Conservation (phyloP, 2,329 filamentous ascomycete genomes). For the Aspergillus sp. region DNA sequence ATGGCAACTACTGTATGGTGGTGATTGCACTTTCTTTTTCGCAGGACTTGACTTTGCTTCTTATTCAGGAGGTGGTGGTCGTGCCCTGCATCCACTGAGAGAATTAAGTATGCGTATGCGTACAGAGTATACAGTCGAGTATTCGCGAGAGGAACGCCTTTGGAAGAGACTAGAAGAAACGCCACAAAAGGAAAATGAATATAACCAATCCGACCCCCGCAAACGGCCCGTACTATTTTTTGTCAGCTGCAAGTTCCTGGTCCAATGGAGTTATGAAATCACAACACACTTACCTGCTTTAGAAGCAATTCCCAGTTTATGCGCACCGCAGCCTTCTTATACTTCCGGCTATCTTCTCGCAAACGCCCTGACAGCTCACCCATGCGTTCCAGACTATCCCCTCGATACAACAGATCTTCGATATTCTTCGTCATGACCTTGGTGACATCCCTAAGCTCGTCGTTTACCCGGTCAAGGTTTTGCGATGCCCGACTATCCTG, state of each 20-base stretch:
- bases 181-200: constrained; percentile 80
- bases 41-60: too few relatives aligned
- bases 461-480: constrained; percentile 91
- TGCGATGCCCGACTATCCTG: constrained; percentile 82
- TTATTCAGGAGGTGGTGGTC: background rate
- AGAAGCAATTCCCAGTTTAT: constrained; percentile 97
- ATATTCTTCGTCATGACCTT: constrained; percentile 99
- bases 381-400: constrained; percentile 93
- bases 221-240: constrained; percentile 70
- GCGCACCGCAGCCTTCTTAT: constrained; percentile 79
- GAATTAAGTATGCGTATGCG: constrained; percentile 31
- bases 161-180: constrained; percentile 61
- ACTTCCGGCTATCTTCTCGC: constrained; percentile 89
- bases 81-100: constrained; percentile 25
- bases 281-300: constrained; percentile 58
- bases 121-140: constrained; percentile 26
- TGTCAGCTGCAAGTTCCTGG: constrained; percentile 13
- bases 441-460: constrained; percentile 94
- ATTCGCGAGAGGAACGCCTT: constrained; percentile 7
- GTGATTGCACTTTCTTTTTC: too few relatives aligned
- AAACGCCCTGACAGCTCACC: constrained; percentile 83
- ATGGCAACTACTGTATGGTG: too few relatives aligned
- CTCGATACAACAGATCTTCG: constrained; percentile 89
- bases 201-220: constrained; percentile 73
- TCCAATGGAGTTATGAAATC: background rate